phyloP scores from a whole-genome alignment of 306 rosid species.

The Corylus americana region DNA sequence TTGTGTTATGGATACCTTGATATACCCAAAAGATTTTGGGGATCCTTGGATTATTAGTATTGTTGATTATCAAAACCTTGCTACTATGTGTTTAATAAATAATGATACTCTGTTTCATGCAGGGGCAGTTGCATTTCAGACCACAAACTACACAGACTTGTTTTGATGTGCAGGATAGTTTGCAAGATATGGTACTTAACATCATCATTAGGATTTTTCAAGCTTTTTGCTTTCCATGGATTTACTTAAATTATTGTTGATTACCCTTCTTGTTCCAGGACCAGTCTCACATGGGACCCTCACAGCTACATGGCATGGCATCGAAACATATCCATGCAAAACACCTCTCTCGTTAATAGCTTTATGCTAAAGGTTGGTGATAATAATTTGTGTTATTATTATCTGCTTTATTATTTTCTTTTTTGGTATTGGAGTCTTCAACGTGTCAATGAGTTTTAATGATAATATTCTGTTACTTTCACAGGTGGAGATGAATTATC shows the following conservation, averaged over 20 bases:
- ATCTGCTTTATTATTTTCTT: no score
- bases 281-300: conserved; percentile 35
- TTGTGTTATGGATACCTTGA: neutral
- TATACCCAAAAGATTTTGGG: neutral
- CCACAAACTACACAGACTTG: conserved; percentile 27
- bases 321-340: conserved; percentile 33
- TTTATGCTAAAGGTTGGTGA: neutral
- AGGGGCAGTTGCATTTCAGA: conserved; percentile 49
- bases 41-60: conserved; percentile 1
- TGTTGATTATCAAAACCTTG: conserved; percentile 5
- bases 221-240: no score
- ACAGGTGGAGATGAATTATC: conserved; percentile 13
- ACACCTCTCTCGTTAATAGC: conserved; percentile 18
- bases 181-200: no score
- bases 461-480: neutral
- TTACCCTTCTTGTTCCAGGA: conserved; percentile 39
- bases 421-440: neutral
- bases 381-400: neutral
- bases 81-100: neutral
- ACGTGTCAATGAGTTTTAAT: neutral
- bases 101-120: conserved; percentile 12
- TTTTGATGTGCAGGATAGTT: no score
- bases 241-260: no score
- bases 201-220: no score
- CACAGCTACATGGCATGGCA: conserved; percentile 35